phyloP scores from a whole-genome alignment of 768 basidiomycete genomes.

The Trametes coccinea region DNA sequence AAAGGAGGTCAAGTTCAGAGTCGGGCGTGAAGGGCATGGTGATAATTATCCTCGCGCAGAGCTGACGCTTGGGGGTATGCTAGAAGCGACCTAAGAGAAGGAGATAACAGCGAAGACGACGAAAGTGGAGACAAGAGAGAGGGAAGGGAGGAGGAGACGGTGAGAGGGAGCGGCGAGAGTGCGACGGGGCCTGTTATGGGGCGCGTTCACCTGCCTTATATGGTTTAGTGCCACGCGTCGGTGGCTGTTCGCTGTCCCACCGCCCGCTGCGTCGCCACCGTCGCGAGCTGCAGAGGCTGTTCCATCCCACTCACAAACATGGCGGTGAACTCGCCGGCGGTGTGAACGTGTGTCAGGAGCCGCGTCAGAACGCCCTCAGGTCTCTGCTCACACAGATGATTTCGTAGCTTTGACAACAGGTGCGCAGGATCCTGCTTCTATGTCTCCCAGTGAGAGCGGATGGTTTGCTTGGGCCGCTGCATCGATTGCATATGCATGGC shows the following conservation, averaged over 20 bases:
- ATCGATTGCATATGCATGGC: no score
- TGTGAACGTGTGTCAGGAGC: not conserved
- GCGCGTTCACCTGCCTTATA: slow-evolving; percentile 6
- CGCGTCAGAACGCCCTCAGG: no score
- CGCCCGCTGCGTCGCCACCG: not conserved
- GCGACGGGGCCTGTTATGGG: not conserved
- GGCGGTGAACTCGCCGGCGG: not conserved
- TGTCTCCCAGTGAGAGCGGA: no score
- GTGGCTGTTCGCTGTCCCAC: slow-evolving; percentile 11
- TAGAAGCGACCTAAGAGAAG: slow-evolving; percentile 4
- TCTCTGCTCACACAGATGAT: no score
- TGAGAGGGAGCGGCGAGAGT: not conserved
- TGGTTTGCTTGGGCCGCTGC: no score
- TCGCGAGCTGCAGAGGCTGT: not conserved
- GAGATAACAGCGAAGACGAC: not conserved
- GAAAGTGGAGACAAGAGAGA: not conserved
- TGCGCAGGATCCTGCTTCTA: no score
- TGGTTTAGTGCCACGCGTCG: slow-evolving; percentile 6
- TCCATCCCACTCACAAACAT: not conserved
- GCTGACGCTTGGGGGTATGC: not conserved
- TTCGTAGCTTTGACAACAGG: no score
- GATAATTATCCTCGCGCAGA: not conserved
- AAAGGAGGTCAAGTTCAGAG: slow-evolving; percentile 71
- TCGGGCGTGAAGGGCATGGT: slow-evolving; percentile 59
- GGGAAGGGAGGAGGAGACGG: not conserved